phyloP scores from a whole-genome alignment of 306 rosid genomes.

The Cucurbita moschata region DNA sequence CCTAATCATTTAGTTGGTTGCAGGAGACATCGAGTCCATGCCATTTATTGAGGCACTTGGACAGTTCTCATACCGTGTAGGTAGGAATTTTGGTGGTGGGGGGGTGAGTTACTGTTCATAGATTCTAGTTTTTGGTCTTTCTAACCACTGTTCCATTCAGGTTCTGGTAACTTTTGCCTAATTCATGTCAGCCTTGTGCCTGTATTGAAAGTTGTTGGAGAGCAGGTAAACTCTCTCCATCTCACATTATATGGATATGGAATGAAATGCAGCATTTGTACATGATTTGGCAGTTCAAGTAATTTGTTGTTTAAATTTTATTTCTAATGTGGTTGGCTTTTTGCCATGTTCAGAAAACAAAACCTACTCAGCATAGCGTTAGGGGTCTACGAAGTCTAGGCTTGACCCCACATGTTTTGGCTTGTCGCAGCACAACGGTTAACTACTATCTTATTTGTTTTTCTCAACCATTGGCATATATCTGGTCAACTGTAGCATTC shows the following conservation, averaged over 20 bases:
- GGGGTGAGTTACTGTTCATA: not conserved
- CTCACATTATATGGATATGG: not conserved
- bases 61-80: slow-evolving; percentile 36
- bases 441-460: not conserved
- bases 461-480: not conserved
- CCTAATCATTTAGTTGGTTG: not conserved
- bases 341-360: slow-evolving; percentile 26
- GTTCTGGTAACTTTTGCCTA: slow-evolving; percentile 31
- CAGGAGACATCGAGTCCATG: slow-evolving; percentile 45
- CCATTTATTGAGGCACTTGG: slow-evolving; percentile 45
- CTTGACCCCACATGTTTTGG: slow-evolving; percentile 31
- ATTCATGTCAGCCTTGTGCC: slow-evolving; percentile 46
- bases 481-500: not conserved
- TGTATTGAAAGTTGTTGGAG: slow-evolving; percentile 36
- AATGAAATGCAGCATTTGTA: not conserved
- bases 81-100: slow-evolving; percentile 12
- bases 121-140: not conserved
- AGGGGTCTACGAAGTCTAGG: slow-evolving; percentile 34
- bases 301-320: not conserved
- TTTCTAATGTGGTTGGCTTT: not conserved
- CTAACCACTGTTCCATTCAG: slow-evolving; percentile 7
- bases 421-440: slow-evolving; percentile 44
- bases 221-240: slow-evolving; percentile 18
- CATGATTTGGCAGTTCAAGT: not conserved
- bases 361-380: slow-evolving; percentile 43